Conservation (phyloP, 2,329 filamentous ascomycete species). For the Paradendryphiella salina region DNA sequence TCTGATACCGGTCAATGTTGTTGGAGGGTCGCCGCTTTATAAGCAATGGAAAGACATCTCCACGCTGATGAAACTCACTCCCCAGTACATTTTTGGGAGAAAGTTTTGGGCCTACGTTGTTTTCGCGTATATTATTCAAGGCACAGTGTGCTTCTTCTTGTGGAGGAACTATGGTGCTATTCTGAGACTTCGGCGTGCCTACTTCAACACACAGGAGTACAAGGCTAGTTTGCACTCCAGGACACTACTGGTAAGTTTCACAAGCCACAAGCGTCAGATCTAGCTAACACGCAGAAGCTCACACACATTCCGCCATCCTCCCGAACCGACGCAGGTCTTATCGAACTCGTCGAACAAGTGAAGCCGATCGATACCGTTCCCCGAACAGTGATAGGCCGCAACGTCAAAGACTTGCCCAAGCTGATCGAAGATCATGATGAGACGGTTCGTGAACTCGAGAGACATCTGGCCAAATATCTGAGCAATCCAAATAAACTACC, state of each 20-base stretch:
- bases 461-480: conserved; percentile 77
- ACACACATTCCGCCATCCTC: conserved; percentile 78
- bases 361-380: conserved; percentile 76
- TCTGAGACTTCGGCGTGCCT: conserved; percentile 68
- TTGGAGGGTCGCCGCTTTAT: conserved; percentile 42
- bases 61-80: conserved; percentile 58
- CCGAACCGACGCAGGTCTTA: conserved; percentile 84
- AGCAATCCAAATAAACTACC: conserved; percentile 82
- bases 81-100: conserved; percentile 55
- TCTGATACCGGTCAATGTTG: conserved; percentile 77
- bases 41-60: conserved; percentile 35
- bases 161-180: conserved; percentile 88
- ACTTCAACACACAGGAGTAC: conserved; percentile 85
- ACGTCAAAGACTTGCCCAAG: conserved; percentile 84
- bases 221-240: conserved; percentile 80
- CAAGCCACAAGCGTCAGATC: background rate
- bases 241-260: conserved; percentile 56
- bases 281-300: conserved; percentile 55
- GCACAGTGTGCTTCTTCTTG: conserved; percentile 74
- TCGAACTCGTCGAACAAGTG: conserved; percentile 76
- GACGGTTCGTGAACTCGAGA: conserved; percentile 78
- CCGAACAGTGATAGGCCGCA: conserved; percentile 79
- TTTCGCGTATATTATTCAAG: conserved; percentile 66
- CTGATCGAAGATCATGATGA: conserved; percentile 82
- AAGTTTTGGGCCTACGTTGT: conserved; percentile 63